Percentiles rank a stretch among this genome's conserved stretches.
phyloP scores from a whole-genome alignment of 805 yeast genomes.

The Blastobotrys mokoenaii region DNA sequence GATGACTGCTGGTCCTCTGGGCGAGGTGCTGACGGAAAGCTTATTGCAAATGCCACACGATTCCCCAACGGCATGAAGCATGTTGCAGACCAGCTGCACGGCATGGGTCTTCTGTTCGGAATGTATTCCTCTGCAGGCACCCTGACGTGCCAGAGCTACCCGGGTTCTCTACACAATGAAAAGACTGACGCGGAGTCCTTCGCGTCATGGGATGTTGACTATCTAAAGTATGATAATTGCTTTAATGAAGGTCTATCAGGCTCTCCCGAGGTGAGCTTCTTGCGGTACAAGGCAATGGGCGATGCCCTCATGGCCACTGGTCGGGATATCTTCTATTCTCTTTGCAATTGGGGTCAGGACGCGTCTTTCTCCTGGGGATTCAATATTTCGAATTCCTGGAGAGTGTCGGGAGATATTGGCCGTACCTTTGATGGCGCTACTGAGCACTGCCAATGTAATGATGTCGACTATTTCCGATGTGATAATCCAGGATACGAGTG shows the following conservation, averaged over 20 bases:
- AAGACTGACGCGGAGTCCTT: slow-evolving; percentile 24
- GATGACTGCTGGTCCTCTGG: slow-evolving; percentile 28
- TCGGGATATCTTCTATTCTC: slow-evolving; percentile 25
- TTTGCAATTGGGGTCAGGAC: slow-evolving; percentile 31
- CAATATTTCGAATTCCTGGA: slow-evolving; percentile 26
- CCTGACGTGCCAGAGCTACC: slow-evolving; percentile 27
- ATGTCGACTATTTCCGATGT: slow-evolving; percentile 19
- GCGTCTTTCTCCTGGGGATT: slow-evolving; percentile 27
- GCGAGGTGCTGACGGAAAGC: slow-evolving; percentile 16
- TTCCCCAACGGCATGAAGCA: slow-evolving; percentile 26
- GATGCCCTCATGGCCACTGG: slow-evolving; percentile 26
- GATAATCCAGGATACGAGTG: slow-evolving; percentile 23
- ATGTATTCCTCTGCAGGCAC: slow-evolving; percentile 30
- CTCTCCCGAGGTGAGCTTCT: slow-evolving; percentile 21
- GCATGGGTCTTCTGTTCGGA: slow-evolving; percentile 24
- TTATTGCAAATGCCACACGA: slow-evolving; percentile 19
- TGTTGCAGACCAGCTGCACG: slow-evolving; percentile 23
- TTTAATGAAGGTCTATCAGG: slow-evolving; percentile 26
- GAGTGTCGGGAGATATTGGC: slow-evolving; percentile 26
- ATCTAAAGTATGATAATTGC: slow-evolving; percentile 29
- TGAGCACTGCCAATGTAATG: slow-evolving; percentile 26
- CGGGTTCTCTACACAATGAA: slow-evolving; percentile 27
- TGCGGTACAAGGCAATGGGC: slow-evolving; percentile 25
- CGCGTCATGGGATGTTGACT: slow-evolving; percentile 27
- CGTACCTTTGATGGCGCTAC: slow-evolving; percentile 16